Evolutionary conservation across 2,329 filamentous ascomycete species (phyloP), one percentile per base, ranked within the genome.

Genomic region (Paracorniculantispora psalliotae): DNA sequence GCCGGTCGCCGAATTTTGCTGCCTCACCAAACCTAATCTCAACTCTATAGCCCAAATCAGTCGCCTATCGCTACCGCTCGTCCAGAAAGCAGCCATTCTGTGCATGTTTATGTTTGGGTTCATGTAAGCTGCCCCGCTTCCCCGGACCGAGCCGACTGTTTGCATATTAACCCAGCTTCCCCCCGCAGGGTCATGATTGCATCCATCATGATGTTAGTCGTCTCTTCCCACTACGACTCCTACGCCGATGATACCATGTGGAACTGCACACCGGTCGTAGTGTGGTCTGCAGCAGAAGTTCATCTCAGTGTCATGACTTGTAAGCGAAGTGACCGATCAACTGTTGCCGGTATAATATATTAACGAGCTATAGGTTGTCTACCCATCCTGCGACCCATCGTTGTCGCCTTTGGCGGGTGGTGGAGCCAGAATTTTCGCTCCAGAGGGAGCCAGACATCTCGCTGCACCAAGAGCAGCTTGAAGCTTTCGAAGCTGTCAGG

Each of bases 91-190:
- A 41, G 57, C 57, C 17, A 59, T 59, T 6, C 2, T 51, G 2
- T 44, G 48, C 57, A 49, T 59, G 57, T 59, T 59, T 17, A 59
- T 54, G 57, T 55, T 59, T 54, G 57, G 57, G 12, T 47, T 59
- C 43, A 48, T 59, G 57, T 59, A 59, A 47, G 57, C 17, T 26
- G 21, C 15, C n/a, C 13, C 6, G 7, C 35, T 8, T 21, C n/a
- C 19, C 21, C 4, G 3, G 46, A 19, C 2, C 37, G 12, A 3
- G 17, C 21, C 1, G 21, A 43, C 12, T 21, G 4, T 1, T 25
- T 21, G n/a, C 4, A 21, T n/a, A 39, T n/a, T 26, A 30, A 28
- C 50, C 13, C n/a, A 4, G 7, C 17, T 9, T 15, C 25, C 23
- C 19, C 26, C 39, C 12, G 37, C 23, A 59, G 57, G 43, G 57